Conservation (phyloP, 2,329 filamentous ascomycete species). For the Gremmenia infestans region DNA sequence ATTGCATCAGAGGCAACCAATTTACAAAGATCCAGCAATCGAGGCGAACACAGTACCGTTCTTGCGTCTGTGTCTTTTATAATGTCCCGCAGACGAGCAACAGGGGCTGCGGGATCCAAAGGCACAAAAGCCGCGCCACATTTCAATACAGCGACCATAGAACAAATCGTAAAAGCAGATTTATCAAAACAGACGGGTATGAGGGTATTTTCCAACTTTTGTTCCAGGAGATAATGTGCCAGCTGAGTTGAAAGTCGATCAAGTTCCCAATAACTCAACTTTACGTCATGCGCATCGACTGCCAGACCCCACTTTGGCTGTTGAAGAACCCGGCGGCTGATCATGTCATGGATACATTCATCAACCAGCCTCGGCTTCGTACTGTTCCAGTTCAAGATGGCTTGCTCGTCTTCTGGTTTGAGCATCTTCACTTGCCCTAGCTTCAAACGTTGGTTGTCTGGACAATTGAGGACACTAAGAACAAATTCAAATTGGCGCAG, state of each 20-base stretch:
- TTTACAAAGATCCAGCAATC: neutral
- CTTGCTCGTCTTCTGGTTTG: conserved; percentile 1
- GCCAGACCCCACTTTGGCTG: neutral
- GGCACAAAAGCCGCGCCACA: conserved; percentile 29
- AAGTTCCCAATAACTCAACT: conserved; percentile 13
- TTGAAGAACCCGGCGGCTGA: neutral
- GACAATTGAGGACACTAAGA: conserved; percentile 2
- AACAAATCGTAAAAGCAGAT: conserved; percentile 25
- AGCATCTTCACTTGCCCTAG: conserved; percentile 3
- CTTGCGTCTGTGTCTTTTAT: conserved; percentile 4
- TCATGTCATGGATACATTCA: conserved; percentile 4
- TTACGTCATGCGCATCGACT: conserved; percentile 8
- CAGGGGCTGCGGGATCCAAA: conserved; percentile 29
- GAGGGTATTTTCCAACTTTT: conserved; percentile 8
- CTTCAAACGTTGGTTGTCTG: neutral
- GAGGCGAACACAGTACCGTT: conserved; percentile 10
- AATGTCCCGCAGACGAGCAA: conserved; percentile 21
- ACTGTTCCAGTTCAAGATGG: conserved; percentile 4
- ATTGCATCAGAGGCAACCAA: conserved; percentile 1
- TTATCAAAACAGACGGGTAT: conserved; percentile 32
- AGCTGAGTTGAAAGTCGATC: conserved; percentile 8
- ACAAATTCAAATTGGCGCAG: conserved; percentile 8
- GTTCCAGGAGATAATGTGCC: conserved; percentile 1
- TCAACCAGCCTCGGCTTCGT: neutral
- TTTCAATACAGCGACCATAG: conserved; percentile 29